Percentiles rank a stretch among this genome's conserved stretches.
Evolutionary conservation across 2,329 filamentous ascomycete species (phyloP).

Genomic region (Colletotrichum australisinense): DNA sequence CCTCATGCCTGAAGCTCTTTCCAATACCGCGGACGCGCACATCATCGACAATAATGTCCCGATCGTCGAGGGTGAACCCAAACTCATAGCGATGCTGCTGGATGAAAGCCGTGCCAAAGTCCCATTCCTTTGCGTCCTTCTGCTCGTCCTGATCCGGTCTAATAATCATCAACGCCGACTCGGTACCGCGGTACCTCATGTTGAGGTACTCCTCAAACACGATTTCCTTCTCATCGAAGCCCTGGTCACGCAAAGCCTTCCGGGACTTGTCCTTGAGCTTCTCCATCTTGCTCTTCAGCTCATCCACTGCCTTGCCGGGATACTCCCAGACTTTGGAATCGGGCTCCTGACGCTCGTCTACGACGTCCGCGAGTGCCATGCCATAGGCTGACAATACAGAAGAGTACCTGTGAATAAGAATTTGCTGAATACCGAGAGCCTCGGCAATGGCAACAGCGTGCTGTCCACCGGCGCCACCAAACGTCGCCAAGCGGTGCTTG

Average conservation of each 20-base stretch:
- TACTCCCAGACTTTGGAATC: slow-evolving; percentile 73
- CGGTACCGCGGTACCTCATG: slow-evolving; percentile 90
- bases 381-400: slow-evolving; percentile 92
- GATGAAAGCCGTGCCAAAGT: slow-evolving; percentile 86
- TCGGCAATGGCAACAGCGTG: slow-evolving; percentile 93
- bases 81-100: slow-evolving; percentile 93
- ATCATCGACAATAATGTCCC: slow-evolving; percentile 91
- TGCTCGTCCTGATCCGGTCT: slow-evolving; percentile 72
- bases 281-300: slow-evolving; percentile 79
- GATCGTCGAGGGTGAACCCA: slow-evolving; percentile 85
- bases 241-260: slow-evolving; percentile 77
- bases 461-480: slow-evolving; percentile 91
- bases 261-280: slow-evolving; percentile 83
- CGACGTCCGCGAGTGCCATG: slow-evolving; percentile 92
- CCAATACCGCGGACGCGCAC: slow-evolving; percentile 89
- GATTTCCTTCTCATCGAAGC: slow-evolving; percentile 80
- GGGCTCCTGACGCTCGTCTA: slow-evolving; percentile 89
- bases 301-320: slow-evolving; percentile 65
- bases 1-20: slow-evolving; percentile 83
- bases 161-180: slow-evolving; percentile 90
- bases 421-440: slow-evolving; percentile 85
- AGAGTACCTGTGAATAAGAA: slow-evolving; percentile 87
- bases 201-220: slow-evolving; percentile 94
- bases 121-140: slow-evolving; percentile 77
- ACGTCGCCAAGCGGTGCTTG: slow-evolving; percentile 89